Percentiles rank a stretch among this genome's conserved stretches.
These are phyloP conservation scores for Amphirosellinia nigrospora DNA, from an alignment of 495 filamentous ascomycete species.

Conservation along the genomic window DNA sequence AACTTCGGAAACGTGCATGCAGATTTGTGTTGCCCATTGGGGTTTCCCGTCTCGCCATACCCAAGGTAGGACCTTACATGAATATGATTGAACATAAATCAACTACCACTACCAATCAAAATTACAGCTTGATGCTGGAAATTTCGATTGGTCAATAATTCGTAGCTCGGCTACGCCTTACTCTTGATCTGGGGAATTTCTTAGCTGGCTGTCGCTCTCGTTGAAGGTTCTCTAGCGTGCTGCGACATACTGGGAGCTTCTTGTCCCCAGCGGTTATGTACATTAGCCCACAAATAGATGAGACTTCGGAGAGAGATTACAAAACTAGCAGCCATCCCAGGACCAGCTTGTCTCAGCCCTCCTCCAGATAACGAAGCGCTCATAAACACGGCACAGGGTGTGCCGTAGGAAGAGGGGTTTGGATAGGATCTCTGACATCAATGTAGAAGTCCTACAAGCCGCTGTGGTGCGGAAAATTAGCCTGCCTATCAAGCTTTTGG, in stretches of 20 bases:
- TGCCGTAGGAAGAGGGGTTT: background rate
- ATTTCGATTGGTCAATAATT: slow-evolving; percentile 35
- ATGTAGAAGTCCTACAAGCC: background rate
- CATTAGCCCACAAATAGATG: slow-evolving; percentile 35
- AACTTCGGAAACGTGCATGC: slow-evolving; percentile 13
- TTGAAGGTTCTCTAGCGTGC: background rate
- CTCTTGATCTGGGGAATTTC: background rate
- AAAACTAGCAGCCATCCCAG: slow-evolving; percentile 47
- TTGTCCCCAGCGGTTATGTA: slow-evolving; percentile 45
- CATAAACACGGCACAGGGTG: background rate
- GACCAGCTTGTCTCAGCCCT: slow-evolving; percentile 29
- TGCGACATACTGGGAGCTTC: slow-evolving; percentile 34
- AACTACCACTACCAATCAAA: slow-evolving; percentile 36
- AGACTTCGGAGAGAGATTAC: slow-evolving; percentile 44
- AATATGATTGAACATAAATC: slow-evolving; percentile 28
- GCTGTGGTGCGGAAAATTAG: background rate
- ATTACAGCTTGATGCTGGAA: slow-evolving; percentile 20
- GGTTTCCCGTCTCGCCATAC: background rate
- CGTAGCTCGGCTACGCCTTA: slow-evolving; percentile 2
- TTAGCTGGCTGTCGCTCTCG: background rate
- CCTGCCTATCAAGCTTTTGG: slow-evolving; percentile 1
- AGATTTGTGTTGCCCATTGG: background rate
- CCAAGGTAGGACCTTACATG: background rate
- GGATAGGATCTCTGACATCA: background rate
- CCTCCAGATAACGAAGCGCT: background rate